Conservation (phyloP, 2,329 filamentous ascomycete genomes). For the Cordyceps tenuipes region DNA sequence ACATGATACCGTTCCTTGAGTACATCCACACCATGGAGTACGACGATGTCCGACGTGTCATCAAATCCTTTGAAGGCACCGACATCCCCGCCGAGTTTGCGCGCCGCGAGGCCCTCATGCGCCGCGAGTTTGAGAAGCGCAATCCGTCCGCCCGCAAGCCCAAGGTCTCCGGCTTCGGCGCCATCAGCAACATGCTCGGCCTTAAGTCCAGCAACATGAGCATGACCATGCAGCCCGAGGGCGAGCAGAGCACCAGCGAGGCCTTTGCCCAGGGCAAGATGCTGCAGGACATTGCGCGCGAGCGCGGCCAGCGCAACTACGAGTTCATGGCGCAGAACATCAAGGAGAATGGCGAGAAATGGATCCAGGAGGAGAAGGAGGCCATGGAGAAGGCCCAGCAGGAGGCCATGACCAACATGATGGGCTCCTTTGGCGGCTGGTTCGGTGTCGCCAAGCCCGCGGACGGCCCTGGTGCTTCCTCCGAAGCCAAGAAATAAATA, state of each 20-base stretch:
- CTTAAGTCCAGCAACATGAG: slow-evolving; percentile 63
- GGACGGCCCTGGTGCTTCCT: neutral
- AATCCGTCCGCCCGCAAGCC: slow-evolving; percentile 54
- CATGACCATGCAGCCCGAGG: slow-evolving; percentile 46
- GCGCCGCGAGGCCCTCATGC: slow-evolving; percentile 73
- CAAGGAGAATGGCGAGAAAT: slow-evolving; percentile 85
- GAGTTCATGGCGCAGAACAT: slow-evolving; percentile 85
- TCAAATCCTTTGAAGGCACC: slow-evolving; percentile 83
- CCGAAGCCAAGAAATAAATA: slow-evolving; percentile 8
- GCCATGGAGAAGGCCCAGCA: slow-evolving; percentile 84
- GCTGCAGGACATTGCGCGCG: slow-evolving; percentile 87
- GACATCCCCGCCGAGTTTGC: slow-evolving; percentile 88
- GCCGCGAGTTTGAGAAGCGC: slow-evolving; percentile 75
- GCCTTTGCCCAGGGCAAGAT: slow-evolving; percentile 90
- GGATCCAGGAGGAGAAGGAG: slow-evolving; percentile 87
- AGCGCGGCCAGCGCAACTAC: slow-evolving; percentile 86
- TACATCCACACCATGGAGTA: slow-evolving; percentile 93
- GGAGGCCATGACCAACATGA: slow-evolving; percentile 89
- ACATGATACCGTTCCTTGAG: slow-evolving; percentile 91
- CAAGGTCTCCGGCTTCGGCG: slow-evolving; percentile 53
- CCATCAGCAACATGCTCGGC: slow-evolving; percentile 65
- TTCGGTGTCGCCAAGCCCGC: slow-evolving; percentile 21
- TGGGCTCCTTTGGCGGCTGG: slow-evolving; percentile 52
- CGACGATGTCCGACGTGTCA: slow-evolving; percentile 73
- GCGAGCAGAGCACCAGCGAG: slow-evolving; percentile 63